Evolutionary conservation across 495 filamentous ascomycete species (phyloP), one percentile per base, ranked within the genome.

Genomic region (Aspergillus kassunensis): DNA sequence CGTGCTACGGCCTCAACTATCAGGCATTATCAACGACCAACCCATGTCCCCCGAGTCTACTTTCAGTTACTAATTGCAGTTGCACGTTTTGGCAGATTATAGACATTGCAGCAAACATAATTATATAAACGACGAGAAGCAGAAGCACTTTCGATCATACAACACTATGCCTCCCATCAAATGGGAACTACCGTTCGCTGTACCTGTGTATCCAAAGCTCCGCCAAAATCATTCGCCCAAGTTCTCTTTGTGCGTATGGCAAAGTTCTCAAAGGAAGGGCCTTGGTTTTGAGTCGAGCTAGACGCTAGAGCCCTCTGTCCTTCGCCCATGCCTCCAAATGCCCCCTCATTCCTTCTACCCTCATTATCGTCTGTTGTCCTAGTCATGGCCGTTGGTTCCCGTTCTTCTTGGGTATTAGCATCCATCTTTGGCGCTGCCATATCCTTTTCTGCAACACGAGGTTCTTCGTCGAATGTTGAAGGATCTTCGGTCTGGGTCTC

Each of bases 1-100:
- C 71, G 71, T 75, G 71, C 23, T 31, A 20, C 4, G n/a, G 11
- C 8, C 44, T 45, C 34, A 52, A 2, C 1, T 23, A 10, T 40
- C 49, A 53, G 49, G 29, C 55, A 44, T 12, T 3, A 5, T 11
- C 11, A 36, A 13, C 1, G n/a, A n/a, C n/a, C 21, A 7, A 23
- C 15, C 4, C 4, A 12, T 12, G 4, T 23, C 16, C 24, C 9
- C 24, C 9, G 9, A 9, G 9, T 4, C 9, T 27, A 27, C 24
- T 27, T 9, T 27, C 9, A 27, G 9, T 4, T 4, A 9, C 9
- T 27, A 9, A 27, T 27, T 9, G 4, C 24, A 27, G 24, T 27
- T 4, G 9, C 4, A 27, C 24, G 4, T 11, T n/a, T n/a, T n/a
- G n/a, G n/a, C 29, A 27, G 20, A 41, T 16, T 42, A 42, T 49